Evolutionary conservation across 768 basidiomycete species (phyloP).

Genomic region (Cubamyces lactineus): DNA sequence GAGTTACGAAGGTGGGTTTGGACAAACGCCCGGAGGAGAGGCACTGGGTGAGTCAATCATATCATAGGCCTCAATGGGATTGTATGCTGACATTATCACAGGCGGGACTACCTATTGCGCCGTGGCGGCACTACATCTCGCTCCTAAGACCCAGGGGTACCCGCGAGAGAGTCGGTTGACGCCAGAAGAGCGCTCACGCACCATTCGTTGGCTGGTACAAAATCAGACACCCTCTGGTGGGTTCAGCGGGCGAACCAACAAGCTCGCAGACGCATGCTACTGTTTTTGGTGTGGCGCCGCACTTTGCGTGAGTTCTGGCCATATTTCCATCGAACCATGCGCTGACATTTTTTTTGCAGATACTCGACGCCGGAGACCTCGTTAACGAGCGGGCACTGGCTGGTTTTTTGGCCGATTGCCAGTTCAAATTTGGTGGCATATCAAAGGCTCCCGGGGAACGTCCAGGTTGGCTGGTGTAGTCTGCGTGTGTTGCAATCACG

Average conservation of each 20-base stretch:
- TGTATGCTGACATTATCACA: conserved; percentile 34
- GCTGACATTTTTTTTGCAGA: conserved; percentile 46
- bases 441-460: conserved; percentile 79
- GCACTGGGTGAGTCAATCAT: conserved; percentile 65
- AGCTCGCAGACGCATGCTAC: conserved; percentile 91
- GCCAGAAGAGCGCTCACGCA: conserved; percentile 48
- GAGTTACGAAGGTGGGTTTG: conserved; percentile 95
- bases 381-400: conserved; percentile 61
- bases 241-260: conserved; percentile 87
- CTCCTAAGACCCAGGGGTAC: conserved; percentile 35
- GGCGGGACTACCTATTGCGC: conserved; percentile 96
- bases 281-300: conserved; percentile 94
- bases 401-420: conserved; percentile 71
- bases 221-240: conserved; percentile 79
- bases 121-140: conserved; percentile 71
- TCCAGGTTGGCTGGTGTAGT: conserved; percentile 57
- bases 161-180: conserved; percentile 29
- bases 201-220: conserved; percentile 76
- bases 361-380: conserved; percentile 62
- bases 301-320: conserved; percentile 55
- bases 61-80: neutral
- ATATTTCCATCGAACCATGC: neutral
- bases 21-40: conserved; percentile 79
- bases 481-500: neutral
- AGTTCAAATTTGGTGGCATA: conserved; percentile 89